Base-by-base conservation (phyloP, 345 rosid genomes). In the Lepidium didymum region DNA sequence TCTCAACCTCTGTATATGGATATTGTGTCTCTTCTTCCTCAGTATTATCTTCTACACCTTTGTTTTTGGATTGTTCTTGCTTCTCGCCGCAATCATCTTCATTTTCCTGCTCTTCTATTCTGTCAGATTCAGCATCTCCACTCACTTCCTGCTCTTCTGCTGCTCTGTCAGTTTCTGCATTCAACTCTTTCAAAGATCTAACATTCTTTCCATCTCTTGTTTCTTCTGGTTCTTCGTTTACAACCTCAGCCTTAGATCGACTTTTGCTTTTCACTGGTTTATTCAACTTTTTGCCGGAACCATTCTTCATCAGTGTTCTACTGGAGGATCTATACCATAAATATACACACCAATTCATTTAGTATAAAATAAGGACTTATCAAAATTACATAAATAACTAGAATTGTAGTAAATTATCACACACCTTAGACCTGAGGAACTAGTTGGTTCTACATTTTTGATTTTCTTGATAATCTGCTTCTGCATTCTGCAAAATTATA, bases 401-500 rank as follows among this genome's bases (percentile, higher is more conserved):
- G 16, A 11, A 13, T 14, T 36, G 18, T 68, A 43, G 47, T 14
- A 8, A 31, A 31, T 51, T 41, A 16, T 41, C 62, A 42, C 74
- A 38, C 62, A 71, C 75, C 75, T 70, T 52, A 34, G n/a, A 25
- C 53, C 58, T 37, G 64, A 63, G 69, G 64, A 63, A 37, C 56
- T 73, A 10, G 47, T 18, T 38, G 67, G 69, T 36, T 62, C 70
- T 42, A 38, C 61, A 51, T 23, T 62, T 38, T 64, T 37, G 61
- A 74, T 54, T 4, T 46, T 56, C 56, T 75, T 63, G 6, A 64
- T 40, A 43, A 75, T 77, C 33, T 42, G 61, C 70, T 72, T 71
- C 37, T 44, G 75, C 52, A 53, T 51, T 62, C 89, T 87, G 81
- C 50, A 72, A 16, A 66, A 56, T 19, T 50, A 53, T 31, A 60